Evolutionary conservation across 2,329 filamentous ascomycete genomes (phyloP).

Genomic region (Aspergillus chevalieri): DNA sequence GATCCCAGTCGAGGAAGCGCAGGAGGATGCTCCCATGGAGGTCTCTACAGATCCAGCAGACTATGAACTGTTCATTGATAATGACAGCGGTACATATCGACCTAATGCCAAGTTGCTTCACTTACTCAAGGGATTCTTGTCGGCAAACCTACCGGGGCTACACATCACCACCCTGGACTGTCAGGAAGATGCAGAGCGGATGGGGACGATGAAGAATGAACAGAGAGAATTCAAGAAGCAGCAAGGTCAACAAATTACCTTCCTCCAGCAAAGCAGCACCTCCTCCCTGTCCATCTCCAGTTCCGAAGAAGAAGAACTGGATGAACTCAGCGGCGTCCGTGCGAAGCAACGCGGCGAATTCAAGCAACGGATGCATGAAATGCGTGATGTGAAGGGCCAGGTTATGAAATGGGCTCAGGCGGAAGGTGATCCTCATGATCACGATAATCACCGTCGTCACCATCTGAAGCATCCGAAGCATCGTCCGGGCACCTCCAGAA

Average conservation of each 20-base stretch:
- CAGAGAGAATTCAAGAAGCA: slow-evolving; percentile 70
- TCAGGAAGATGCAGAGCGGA: slow-evolving; percentile 62
- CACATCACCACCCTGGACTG: slow-evolving; percentile 70
- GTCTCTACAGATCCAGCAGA: slow-evolving; percentile 49
- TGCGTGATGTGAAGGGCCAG: slow-evolving; percentile 33
- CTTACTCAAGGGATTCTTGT: slow-evolving; percentile 62
- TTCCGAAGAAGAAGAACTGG: slow-evolving; percentile 54
- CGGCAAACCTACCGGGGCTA: slow-evolving; percentile 68
- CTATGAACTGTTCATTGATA: slow-evolving; percentile 90
- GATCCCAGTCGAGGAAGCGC: slow-evolving; percentile 22
- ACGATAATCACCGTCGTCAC: not conserved
- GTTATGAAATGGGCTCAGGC: slow-evolving; percentile 31
- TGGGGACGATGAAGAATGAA: slow-evolving; percentile 67
- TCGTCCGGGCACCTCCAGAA: not conserved
- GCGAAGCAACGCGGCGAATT: slow-evolving; percentile 23
- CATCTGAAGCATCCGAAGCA: not conserved
- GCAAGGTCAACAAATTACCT: slow-evolving; percentile 48
- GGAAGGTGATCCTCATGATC: slow-evolving; percentile 7
- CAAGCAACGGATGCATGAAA: slow-evolving; percentile 25
- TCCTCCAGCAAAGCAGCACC: slow-evolving; percentile 46
- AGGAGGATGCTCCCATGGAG: slow-evolving; percentile 36
- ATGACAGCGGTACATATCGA: slow-evolving; percentile 88
- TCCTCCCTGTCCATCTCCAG: slow-evolving; percentile 47
- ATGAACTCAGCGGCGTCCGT: slow-evolving; percentile 30
- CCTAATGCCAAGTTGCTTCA: slow-evolving; percentile 74